Evolutionary conservation across 352 stramenopile genomes (phyloP).

Genomic region (Thalassiosira hispida): DNA sequence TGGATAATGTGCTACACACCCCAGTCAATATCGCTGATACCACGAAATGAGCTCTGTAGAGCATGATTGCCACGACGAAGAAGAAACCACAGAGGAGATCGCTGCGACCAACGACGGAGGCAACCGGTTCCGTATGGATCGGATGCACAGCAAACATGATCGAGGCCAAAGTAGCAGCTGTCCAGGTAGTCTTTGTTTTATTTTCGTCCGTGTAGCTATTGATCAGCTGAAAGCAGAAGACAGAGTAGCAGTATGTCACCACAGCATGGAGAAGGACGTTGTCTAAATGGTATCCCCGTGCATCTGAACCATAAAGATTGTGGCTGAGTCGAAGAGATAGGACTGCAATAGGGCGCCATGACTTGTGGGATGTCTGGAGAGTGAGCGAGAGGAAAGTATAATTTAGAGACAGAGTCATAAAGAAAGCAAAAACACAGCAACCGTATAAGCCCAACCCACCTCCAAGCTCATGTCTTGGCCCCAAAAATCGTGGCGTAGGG

Average conservation of each 20-base stretch:
- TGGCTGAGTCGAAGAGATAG: slow-evolving; percentile 85
- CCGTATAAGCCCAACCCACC: too few species aligned
- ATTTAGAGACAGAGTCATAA: too few species aligned
- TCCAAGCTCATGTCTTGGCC: slow-evolving; percentile 79
- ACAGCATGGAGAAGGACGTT: slow-evolving; percentile 86
- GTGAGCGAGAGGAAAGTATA: too few species aligned
- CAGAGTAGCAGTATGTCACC: slow-evolving; percentile 73
- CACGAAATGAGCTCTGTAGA: slow-evolving; percentile 56
- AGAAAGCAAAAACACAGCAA: too few species aligned
- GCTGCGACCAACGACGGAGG: slow-evolving; percentile 88
- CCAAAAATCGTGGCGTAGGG: slow-evolving; percentile 91
- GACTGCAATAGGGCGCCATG: slow-evolving; percentile 88
- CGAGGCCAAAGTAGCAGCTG: slow-evolving; percentile 59
- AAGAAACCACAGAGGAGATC: slow-evolving; percentile 89
- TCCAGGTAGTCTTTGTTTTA: background rate
- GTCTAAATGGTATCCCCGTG: slow-evolving; percentile 83
- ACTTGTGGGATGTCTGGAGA: slow-evolving; percentile 86
- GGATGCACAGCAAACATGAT: slow-evolving; percentile 91
- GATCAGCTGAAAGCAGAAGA: slow-evolving; percentile 28
- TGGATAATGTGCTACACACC: slow-evolving; percentile 83
- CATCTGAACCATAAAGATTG: slow-evolving; percentile 65
- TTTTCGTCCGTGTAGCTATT: slow-evolving; percentile 1
- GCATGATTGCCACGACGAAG: slow-evolving; percentile 81
- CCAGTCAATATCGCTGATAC: slow-evolving; percentile 17
- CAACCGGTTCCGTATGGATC: slow-evolving; percentile 90